A percentile compares a stretch with the other conserved stretches of the same genome.
Conservation (phyloP, 768 basidiomycete genomes). For the Heimioporus sp. region DNA sequence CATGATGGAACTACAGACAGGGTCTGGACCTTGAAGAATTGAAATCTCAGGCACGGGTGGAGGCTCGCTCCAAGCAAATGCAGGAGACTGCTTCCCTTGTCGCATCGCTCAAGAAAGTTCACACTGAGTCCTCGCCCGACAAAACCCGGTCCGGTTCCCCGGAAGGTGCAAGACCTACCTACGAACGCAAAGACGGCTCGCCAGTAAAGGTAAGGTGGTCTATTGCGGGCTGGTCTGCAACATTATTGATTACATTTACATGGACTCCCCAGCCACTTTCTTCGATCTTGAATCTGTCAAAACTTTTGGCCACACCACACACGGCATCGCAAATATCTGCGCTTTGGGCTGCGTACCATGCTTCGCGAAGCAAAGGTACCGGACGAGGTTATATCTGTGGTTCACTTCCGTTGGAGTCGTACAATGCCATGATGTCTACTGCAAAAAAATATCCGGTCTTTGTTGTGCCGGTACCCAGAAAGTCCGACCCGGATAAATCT, state of each 20-base stretch:
- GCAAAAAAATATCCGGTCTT: conserved; percentile 74
- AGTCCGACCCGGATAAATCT: conserved; percentile 23
- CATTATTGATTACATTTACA: too few species aligned
- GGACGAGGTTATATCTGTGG: conserved; percentile 87
- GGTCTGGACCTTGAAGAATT: conserved; percentile 42
- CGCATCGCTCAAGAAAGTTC: conserved; percentile 12
- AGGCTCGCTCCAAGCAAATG: conserved; percentile 32
- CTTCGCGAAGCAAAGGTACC: conserved; percentile 73
- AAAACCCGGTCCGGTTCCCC: conserved; percentile 6
- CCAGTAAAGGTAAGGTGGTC: conserved; percentile 55
- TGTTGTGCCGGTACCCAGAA: conserved; percentile 76
- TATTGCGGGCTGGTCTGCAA: neutral
- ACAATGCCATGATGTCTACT: conserved; percentile 63
- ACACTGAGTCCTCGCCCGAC: neutral
- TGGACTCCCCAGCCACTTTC: conserved; percentile 63
- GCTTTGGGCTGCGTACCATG: conserved; percentile 90
- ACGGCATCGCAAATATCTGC: conserved; percentile 71
- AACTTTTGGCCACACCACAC: conserved; percentile 65
- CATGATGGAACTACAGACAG: conserved; percentile 32
- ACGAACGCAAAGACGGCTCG: conserved; percentile 57
- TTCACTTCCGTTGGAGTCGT: conserved; percentile 67
- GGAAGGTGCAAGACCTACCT: conserved; percentile 6
- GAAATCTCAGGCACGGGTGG: conserved; percentile 27
- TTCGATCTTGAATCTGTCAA: conserved; percentile 74
- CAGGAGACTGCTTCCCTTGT: conserved; percentile 15